A percentile compares a stretch with the other conserved stretches of the same genome.
These are phyloP conservation scores for Punica granatum DNA, from an alignment of 345 rosid species.

Conservation along the genomic window DNA sequence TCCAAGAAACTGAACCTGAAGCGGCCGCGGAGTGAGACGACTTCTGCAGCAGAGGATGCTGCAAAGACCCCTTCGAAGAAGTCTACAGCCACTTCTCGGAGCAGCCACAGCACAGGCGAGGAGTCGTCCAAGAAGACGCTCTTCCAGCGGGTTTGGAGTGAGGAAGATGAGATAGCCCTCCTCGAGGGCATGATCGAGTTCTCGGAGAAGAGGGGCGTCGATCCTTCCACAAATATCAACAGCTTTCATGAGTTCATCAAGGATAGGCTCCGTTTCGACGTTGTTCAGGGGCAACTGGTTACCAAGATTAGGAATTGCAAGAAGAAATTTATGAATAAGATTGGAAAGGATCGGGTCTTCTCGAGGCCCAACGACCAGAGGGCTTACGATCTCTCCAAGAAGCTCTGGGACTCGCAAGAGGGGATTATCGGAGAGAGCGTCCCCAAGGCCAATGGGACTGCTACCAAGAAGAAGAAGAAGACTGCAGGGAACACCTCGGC, in stretches of 20 bases:
- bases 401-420: constrained; percentile 8
- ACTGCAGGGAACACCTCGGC: background rate
- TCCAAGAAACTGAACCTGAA: background rate
- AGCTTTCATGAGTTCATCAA: constrained; percentile 18
- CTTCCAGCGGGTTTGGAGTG: constrained; percentile 22
- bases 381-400: constrained; percentile 5
- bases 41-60: background rate
- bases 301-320: constrained; percentile 15
- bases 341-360: background rate
- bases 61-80: constrained; percentile 1
- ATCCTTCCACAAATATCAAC: constrained; percentile 7
- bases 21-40: background rate
- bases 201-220: constrained; percentile 4
- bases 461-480: background rate
- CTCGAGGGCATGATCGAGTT: constrained; percentile 26
- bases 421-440: background rate
- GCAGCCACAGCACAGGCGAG: background rate
- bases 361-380: constrained; percentile 7
- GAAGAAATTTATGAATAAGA: constrained; percentile 8
- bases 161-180: constrained; percentile 22
- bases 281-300: constrained; percentile 11
- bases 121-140: constrained; percentile 7
- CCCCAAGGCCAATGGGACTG: background rate
- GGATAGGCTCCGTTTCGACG: constrained; percentile 12
- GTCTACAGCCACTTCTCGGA: background rate